phyloP scores from a whole-genome alignment of 106 monocot genomes.

The Amphibolis antarctica region DNA sequence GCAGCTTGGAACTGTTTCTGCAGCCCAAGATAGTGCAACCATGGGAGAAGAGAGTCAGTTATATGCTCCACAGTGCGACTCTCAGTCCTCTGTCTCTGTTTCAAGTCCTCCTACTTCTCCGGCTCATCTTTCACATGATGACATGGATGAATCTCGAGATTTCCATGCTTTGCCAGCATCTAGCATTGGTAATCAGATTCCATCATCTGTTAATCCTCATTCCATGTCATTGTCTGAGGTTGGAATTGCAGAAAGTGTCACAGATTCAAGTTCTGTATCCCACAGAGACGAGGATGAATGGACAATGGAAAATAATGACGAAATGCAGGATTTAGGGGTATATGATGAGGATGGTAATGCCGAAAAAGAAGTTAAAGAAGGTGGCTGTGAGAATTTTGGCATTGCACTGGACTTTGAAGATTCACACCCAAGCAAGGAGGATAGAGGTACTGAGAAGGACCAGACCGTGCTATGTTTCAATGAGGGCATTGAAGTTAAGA shows the following conservation, averaged over 20 bases:
- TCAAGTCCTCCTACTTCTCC: constrained; percentile 83
- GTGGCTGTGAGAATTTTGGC: constrained; percentile 28
- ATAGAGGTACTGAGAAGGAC: constrained; percentile 24
- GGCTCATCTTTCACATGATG: constrained; percentile 73
- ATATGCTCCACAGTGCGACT: constrained; percentile 25
- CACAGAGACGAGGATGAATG: constrained; percentile 79
- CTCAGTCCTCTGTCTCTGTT: constrained; percentile 77
- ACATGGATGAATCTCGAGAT: constrained; percentile 66
- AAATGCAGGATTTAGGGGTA: constrained; percentile 37
- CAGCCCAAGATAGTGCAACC: constrained; percentile 17
- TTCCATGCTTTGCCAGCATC: constrained; percentile 30
- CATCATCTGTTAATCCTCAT: constrained; percentile 33
- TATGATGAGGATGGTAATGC: constrained; percentile 53
- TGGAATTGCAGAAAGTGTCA: constrained; percentile 4
- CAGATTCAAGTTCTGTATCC: constrained; percentile 21
- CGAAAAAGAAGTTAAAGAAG: constrained; percentile 44
- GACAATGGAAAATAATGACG: constrained; percentile 43
- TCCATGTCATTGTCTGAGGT: constrained; percentile 12
- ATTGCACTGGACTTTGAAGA: constrained; percentile 16
- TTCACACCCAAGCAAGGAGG: constrained; percentile 13
- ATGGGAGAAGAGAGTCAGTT: constrained; percentile 33
- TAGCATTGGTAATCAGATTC: constrained; percentile 28
- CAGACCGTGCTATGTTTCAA: constrained; percentile 41
- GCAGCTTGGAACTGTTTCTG: constrained; percentile 11
- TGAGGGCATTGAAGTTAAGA: constrained; percentile 41